Base-by-base conservation (phyloP, 2,329 filamentous ascomycete species). In the Pyricularia sp. region DNA sequence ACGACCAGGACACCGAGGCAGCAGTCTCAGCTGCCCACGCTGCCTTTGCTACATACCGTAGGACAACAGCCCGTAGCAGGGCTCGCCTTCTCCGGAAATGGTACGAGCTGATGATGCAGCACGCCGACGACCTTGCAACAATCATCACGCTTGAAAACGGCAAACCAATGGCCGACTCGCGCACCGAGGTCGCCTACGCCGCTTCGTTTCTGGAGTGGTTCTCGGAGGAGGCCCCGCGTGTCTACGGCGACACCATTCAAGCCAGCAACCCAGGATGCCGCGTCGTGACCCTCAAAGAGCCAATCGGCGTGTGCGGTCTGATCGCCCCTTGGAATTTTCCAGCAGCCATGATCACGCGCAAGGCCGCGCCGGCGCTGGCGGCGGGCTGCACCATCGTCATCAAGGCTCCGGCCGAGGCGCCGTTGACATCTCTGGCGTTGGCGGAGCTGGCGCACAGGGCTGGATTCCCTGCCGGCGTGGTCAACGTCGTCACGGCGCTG, bases 61-160 rank as follows among this genome's bases (percentile, higher is more conserved):
- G 84, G 14, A 72, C 67, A 77, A 86, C 84, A 12, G 86, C 88
- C 3, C 84, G 65, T 17, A 26, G 31, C 3, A 31, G 69, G 17
- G 70, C 68, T 2, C 63, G 58, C 58, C 83, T 90, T 80, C 80
- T 91, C 68, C 82, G 87, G 69, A 88, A 88, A 77, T 91, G 89
- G 89, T 88, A 88, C 76, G 83, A 90, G 72, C 79, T 91, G 70
- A 87, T 90, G 82, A 76, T 88, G 23, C 87, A 89, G 64, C 89
- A 91, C 70, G 83, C 83, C 28, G 88, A 90, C 23, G 89, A 91
- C 71, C 76, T 72, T 11, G 70, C 87, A 0, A 89, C 83, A 64
- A 78, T 91, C 68, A 88, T 91, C 71, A 90, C 87, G 33, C 88
- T 88, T 83, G 89, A 91, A 78, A 91, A 91, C 71, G 89, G 89